phyloP scores from a whole-genome alignment of 805 yeast genomes.

The Kodamaea sagamina region DNA sequence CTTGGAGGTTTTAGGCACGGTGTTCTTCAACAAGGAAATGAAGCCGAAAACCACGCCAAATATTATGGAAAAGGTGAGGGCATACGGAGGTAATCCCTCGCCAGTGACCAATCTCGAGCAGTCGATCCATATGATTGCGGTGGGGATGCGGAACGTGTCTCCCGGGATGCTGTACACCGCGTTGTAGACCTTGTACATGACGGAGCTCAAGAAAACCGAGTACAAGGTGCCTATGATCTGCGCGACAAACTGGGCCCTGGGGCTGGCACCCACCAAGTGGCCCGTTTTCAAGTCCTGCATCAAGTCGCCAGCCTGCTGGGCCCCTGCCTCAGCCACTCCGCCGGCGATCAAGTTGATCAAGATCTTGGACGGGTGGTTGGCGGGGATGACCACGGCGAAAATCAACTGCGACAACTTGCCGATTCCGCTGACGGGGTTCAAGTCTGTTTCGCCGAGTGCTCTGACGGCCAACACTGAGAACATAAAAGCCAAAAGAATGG shows the following conservation, averaged over 20 bases:
- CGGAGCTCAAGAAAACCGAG: conserved; percentile 75
- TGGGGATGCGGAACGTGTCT: conserved; percentile 79
- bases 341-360: conserved; percentile 89
- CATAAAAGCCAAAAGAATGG: conserved; percentile 73
- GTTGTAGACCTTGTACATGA: conserved; percentile 83
- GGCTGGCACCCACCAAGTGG: conserved; percentile 86
- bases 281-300: conserved; percentile 98
- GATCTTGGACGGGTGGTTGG: conserved; percentile 74
- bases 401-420: conserved; percentile 90
- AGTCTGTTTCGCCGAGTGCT: conserved; percentile 94
- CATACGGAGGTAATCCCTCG: conserved; percentile 82
- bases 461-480: conserved; percentile 86
- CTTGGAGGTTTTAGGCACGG: conserved; percentile 45
- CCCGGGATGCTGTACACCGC: conserved; percentile 84
- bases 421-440: conserved; percentile 95
- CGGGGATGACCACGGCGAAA: conserved; percentile 80
- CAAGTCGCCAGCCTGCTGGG: conserved; percentile 97
- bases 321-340: conserved; percentile 97
- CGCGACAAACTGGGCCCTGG: conserved; percentile 87
- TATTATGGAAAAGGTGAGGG: conserved; percentile 55
- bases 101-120: conserved; percentile 93
- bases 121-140: conserved; percentile 96
- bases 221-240: conserved; percentile 86
- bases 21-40: conserved; percentile 64
- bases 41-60: conserved; percentile 71